phyloP scores from a whole-genome alignment of 192 early-diverging fungal species.

The Entomortierella lignicola region DNA sequence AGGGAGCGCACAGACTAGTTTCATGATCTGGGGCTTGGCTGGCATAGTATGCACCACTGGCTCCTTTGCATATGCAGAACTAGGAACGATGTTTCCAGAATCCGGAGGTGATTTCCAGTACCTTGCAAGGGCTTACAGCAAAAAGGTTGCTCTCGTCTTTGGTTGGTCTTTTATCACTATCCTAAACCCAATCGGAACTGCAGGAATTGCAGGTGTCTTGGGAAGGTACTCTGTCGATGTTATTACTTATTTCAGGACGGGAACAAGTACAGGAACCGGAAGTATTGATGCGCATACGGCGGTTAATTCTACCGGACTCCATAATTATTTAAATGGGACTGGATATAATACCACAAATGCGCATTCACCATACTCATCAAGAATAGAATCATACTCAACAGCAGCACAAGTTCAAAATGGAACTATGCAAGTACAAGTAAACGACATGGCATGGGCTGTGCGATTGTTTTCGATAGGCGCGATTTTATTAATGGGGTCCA shows the following conservation, averaged over 20 bases:
- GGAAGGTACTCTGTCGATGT: constrained; percentile 37
- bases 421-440: constrained; percentile 2
- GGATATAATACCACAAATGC: background rate
- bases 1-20: constrained; percentile 39
- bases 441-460: constrained; percentile 28
- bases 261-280: constrained; percentile 18
- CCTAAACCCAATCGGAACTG: constrained; percentile 64
- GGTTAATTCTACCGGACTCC: background rate
- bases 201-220: constrained; percentile 56
- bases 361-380: constrained; percentile 27
- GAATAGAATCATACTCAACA: no score
- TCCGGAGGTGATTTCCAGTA: constrained; percentile 71
- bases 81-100: constrained; percentile 54
- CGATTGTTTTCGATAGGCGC: constrained; percentile 33
- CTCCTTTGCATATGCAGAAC: constrained; percentile 55
- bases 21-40: constrained; percentile 53
- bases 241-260: constrained; percentile 41
- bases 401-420: no score
- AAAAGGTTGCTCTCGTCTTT: constrained; percentile 66
- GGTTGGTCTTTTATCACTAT: constrained; percentile 64
- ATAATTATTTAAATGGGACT: constrained; percentile 4
- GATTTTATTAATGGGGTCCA: constrained; percentile 37
- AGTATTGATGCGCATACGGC: background rate
- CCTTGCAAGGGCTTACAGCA: constrained; percentile 65
- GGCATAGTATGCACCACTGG: constrained; percentile 48